Evolutionary conservation across 495 filamentous ascomycete species (phyloP), one percentile per base, ranked within the genome.

Genomic region (Aspergillus kassunensis): DNA sequence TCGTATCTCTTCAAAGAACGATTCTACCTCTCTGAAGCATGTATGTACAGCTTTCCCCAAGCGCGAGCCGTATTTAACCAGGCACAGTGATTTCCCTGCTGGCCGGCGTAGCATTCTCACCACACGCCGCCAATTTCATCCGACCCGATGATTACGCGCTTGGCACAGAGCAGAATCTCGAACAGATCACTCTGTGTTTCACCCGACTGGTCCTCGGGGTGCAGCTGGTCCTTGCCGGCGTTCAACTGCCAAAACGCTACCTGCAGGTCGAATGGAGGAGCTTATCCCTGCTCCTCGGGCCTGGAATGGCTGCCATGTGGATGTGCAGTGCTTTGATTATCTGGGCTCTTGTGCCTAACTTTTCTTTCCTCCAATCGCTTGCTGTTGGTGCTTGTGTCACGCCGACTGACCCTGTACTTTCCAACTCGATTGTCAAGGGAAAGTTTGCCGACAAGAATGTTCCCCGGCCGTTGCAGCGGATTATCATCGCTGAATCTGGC

Each of bases 381-480:
- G 86, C 84, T 2, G 71, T 96, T 25, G 91, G 81, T 3, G 84
- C 90, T 21, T 95, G 90, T 60, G 83, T 97, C 12, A 95, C 91
- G 4, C 91, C 91, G 0, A 96, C 92, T 0, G 92, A 97, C 62
- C 92, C 92, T 0, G 84, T 96, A 20, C 71, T 96, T 25, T 91
- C 88, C 21, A 92, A 93, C 53, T 85, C 86, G 2, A 95, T 96
- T 49, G 89, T 96, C 39, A 96, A 96, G 72, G 91, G 91, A 34
- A 91, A 88, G 57, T 96, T 95, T 56, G 91, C 91, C 9, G 91
- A 95, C 51, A 87, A 90, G 58, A 88, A 96, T 68, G 83, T 96
- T 13, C 90, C 90, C 2, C 87, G 82, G 54, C 77, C 83, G 13
- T 65, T 96, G 55, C 90, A 95, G 73, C 81, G 83, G 49, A 90